These are phyloP conservation scores for Leccinum boreale DNA, from an alignment of 768 basidiomycete genomes.

Conservation along the genomic window DNA sequence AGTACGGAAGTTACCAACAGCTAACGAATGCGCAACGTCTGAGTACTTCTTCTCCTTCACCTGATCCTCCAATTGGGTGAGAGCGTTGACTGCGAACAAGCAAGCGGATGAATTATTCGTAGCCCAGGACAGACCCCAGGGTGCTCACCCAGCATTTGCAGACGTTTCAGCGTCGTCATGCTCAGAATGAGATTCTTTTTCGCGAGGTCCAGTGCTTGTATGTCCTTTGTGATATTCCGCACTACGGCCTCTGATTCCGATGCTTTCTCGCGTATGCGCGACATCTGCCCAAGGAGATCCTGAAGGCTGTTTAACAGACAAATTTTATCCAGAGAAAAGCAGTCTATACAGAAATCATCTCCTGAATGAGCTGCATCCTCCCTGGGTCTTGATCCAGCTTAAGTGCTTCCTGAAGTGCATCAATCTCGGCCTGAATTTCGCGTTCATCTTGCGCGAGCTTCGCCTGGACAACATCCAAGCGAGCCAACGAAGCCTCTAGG, in stretches of 20 bases:
- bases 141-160: slow-evolving; percentile 88
- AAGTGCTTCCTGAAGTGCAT: slow-evolving; percentile 62
- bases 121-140: background rate
- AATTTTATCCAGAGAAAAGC: background rate
- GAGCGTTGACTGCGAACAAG: slow-evolving; percentile 61
- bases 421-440: slow-evolving; percentile 70
- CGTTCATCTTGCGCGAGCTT: slow-evolving; percentile 66
- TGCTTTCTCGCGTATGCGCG: slow-evolving; percentile 92
- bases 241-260: slow-evolving; percentile 97
- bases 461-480: slow-evolving; percentile 68
- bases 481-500: slow-evolving; percentile 71
- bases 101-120: background rate
- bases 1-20: slow-evolving; percentile 43
- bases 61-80: slow-evolving; percentile 76
- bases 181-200: slow-evolving; percentile 89
- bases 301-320: slow-evolving; percentile 31
- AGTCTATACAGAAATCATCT: slow-evolving; percentile 83
- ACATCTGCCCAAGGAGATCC: slow-evolving; percentile 95
- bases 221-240: slow-evolving; percentile 92
- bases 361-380: slow-evolving; percentile 87
- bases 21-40: slow-evolving; percentile 80
- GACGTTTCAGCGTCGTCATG: slow-evolving; percentile 84
- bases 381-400: slow-evolving; percentile 80
- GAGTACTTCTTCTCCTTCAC: slow-evolving; percentile 75
- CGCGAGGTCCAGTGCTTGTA: slow-evolving; percentile 88